Evolutionary conservation across 1,139 yeast genomes (phyloP).

Genomic region (Hansenula anomala): DNA sequence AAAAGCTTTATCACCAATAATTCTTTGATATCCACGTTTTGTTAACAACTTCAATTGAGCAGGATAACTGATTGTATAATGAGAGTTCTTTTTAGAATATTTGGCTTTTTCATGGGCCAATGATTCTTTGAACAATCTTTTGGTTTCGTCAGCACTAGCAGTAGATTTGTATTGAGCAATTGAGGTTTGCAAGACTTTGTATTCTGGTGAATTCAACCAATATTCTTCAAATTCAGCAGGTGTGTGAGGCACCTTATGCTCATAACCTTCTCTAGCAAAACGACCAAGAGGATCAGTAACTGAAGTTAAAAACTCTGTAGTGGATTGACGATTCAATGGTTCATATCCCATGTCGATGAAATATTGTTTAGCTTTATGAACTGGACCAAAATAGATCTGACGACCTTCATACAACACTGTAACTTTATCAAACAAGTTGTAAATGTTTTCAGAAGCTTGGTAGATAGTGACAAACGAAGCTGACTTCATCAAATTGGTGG

Average conservation of each 20-base stretch:
- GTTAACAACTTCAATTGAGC: conserved; percentile 49
- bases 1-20: conserved; percentile 58
- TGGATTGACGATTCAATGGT: conserved; percentile 35
- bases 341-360: conserved; percentile 42
- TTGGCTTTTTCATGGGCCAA: conserved; percentile 32
- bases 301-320: conserved; percentile 53
- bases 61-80: conserved; percentile 54
- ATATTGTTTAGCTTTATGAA: conserved; percentile 36
- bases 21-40: conserved; percentile 51
- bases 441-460: conserved; percentile 41
- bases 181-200: conserved; percentile 34
- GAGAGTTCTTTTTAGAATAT: conserved; percentile 40
- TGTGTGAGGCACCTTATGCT: conserved; percentile 59
- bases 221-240: conserved; percentile 61
- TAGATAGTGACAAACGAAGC: conserved; percentile 39
- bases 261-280: conserved; percentile 43
- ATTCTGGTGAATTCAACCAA: conserved; percentile 59
- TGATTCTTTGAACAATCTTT: conserved; percentile 26
- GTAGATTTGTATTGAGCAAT: conserved; percentile 31
- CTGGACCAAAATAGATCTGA: conserved; percentile 37
- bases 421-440: conserved; percentile 41
- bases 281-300: conserved; percentile 51
- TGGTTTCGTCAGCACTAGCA: conserved; percentile 31
- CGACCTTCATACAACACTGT: conserved; percentile 37
- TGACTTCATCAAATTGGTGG: conserved; percentile 31